Evolutionary conservation across 1,284 basidiomycete genomes (phyloP), one percentile per base, ranked within the genome.

Genomic region (Fomitopsis pinicola): DNA sequence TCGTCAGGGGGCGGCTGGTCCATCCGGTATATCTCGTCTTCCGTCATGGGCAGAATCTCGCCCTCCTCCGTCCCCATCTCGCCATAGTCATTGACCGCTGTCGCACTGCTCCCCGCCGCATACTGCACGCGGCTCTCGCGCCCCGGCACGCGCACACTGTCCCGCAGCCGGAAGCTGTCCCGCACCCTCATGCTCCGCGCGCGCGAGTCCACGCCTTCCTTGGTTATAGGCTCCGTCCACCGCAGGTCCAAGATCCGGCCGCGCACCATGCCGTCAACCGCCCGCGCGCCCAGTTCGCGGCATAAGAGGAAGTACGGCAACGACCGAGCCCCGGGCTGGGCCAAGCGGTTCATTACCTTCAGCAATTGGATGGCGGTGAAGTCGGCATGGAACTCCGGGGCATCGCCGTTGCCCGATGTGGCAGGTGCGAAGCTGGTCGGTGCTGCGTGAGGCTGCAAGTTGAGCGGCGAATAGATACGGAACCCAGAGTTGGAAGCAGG

Each of bases 191-290:
- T 65, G 59, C 66, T 68, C 55, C 63, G 45, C 55, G 60, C 60
- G 55, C 69, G 63, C 44, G 68, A 62, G 62, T 72, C 72, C 53
- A 60, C 62, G 44, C 69, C 67, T 65, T 73, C 72, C 63, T 75
- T 78, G 60, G 86, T 84, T 26, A 91, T 79, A 2, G 84, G 76
- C 62, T 89, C 85, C 57, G 85, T 89, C 91, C 91, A 92, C 48
- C 91, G 76, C 65, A 93, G 69, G 71, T 92, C 89, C 58, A 93
- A 72, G 42, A 92, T 83, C 54, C 85, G 80, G 2, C 86, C 88
- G 63, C 85, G 84, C 30, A 94, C 82, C 87, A 93, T 89, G 19
- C 88, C 90, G 69, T 93, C 91, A 5, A 93, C 88, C 5, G 89
- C 88, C 9, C 83, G 78, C 50, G 89, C 88, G 1, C 91, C 91